phyloP scores from a whole-genome alignment of 495 filamentous ascomycete species.

The Trichocladium antarcticum region DNA sequence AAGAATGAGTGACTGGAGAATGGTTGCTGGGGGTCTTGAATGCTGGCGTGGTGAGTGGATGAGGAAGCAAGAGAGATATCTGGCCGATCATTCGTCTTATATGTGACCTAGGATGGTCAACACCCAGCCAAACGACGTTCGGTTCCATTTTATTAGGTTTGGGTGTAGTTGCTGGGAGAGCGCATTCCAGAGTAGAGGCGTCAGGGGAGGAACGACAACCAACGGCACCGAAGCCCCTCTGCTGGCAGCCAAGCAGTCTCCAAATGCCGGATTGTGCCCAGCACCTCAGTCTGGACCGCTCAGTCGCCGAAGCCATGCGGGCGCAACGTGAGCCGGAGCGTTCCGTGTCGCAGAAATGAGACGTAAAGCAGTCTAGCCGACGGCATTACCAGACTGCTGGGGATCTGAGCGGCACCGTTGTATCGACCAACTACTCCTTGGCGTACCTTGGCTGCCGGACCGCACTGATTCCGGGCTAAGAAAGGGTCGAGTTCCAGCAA shows the following conservation, averaged over 20 bases:
- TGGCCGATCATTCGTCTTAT: constrained; percentile 36
- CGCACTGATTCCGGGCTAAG: constrained; percentile 6
- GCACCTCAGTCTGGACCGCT: too few species aligned
- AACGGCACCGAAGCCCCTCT: too few species aligned
- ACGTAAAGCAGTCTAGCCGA: constrained; percentile 14
- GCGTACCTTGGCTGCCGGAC: constrained; percentile 4
- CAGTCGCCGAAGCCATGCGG: constrained; percentile 10
- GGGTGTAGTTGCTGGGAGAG: too few species aligned
- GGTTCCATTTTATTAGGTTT: too few species aligned
- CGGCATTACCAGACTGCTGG: constrained; percentile 8
- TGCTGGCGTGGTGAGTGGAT: constrained; percentile 31
- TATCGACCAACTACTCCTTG: neutral
- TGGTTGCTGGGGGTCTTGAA: constrained; percentile 11
- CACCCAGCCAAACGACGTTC: too few species aligned
- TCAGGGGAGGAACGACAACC: too few species aligned
- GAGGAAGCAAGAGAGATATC: constrained; percentile 24
- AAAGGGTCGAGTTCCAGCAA: neutral
- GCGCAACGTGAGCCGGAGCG: constrained; percentile 7
- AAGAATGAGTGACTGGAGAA: constrained; percentile 40
- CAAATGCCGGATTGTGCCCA: constrained; percentile 1
- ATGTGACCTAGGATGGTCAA: constrained; percentile 21
- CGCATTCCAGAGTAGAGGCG: too few species aligned
- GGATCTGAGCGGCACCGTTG: neutral
- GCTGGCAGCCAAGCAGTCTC: too few species aligned
- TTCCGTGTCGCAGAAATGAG: constrained; percentile 6